These are phyloP conservation scores for Xerocomus minutiporus DNA, from an alignment of 1,284 basidiomycete genomes.

Conservation along the genomic window DNA sequence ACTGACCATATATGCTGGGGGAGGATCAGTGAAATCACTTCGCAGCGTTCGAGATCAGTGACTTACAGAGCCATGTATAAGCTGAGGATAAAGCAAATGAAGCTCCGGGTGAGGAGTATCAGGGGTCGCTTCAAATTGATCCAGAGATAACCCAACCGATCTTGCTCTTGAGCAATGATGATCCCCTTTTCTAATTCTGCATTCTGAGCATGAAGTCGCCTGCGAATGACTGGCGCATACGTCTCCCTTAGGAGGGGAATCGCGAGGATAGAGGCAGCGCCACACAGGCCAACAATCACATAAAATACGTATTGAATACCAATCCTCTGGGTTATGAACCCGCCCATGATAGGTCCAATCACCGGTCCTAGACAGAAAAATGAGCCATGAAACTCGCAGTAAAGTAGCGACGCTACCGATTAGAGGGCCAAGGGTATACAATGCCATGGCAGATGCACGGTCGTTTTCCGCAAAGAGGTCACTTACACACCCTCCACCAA, in stretches of 20 bases:
- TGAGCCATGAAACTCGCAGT: slow-evolving; percentile 4
- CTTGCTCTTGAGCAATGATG: neutral
- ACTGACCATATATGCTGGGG: slow-evolving; percentile 33
- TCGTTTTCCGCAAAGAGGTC: slow-evolving; percentile 44
- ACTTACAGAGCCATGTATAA: slow-evolving; percentile 40
- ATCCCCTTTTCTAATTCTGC: slow-evolving; percentile 23
- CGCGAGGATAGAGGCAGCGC: slow-evolving; percentile 23
- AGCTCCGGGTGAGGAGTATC: slow-evolving; percentile 36
- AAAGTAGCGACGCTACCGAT: slow-evolving; percentile 17
- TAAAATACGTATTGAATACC: slow-evolving; percentile 37
- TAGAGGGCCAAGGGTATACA: slow-evolving; percentile 35
- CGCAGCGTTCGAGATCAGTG: too few relatives aligned
- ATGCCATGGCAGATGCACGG: slow-evolving; percentile 38
- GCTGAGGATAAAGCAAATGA: slow-evolving; percentile 41
- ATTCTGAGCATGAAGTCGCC: slow-evolving; percentile 9
- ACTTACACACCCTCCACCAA: slow-evolving; percentile 45
- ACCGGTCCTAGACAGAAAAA: slow-evolving; percentile 24
- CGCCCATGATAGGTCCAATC: slow-evolving; percentile 32
- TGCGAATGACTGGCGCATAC: slow-evolving; percentile 35
- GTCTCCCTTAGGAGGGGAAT: slow-evolving; percentile 37
- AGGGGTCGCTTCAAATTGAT: slow-evolving; percentile 36
- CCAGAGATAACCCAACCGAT: slow-evolving; percentile 27
- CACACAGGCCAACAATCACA: slow-evolving; percentile 29
- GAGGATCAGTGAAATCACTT: neutral
- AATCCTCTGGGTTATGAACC: slow-evolving; percentile 32